A percentile compares a stretch with the other conserved stretches of the same genome.
Evolutionary conservation across 2,329 filamentous ascomycete species (phyloP).

Genomic region (Paradendryphiella salina): DNA sequence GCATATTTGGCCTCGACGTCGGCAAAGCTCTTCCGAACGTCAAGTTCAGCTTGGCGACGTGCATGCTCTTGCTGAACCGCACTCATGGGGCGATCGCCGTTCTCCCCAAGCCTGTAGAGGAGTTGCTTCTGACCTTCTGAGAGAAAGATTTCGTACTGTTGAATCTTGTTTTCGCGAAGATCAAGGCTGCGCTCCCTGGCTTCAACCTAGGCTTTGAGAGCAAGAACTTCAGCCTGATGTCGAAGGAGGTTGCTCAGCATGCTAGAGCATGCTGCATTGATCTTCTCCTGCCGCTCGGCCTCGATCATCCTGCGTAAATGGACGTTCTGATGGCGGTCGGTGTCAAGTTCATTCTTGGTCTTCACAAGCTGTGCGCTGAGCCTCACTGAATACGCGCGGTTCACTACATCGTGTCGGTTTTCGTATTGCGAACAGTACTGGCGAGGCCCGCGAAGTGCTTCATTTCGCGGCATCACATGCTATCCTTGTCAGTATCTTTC

Average conservation of each 20-base stretch:
- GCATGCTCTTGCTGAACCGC: conserved; percentile 10
- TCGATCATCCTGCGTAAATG: conserved; percentile 13
- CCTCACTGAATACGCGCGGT: conserved; percentile 17
- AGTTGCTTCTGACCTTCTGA: conserved; percentile 30
- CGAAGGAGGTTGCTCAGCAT: conserved; percentile 18
- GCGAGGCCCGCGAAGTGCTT: conserved; percentile 4
- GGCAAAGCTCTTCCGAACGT: not conserved
- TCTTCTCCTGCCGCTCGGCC: conserved; percentile 11
- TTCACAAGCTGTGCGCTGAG: conserved; percentile 19
- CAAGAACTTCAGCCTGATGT: conserved; percentile 19
- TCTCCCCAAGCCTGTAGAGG: conserved; percentile 12
- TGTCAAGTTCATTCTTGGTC: conserved; percentile 16
- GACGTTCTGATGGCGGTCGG: conserved; percentile 17
- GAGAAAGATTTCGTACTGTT: conserved; percentile 26
- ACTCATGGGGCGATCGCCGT: conserved; percentile 13
- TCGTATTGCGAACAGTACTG: not conserved
- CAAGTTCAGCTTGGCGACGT: conserved; percentile 11
- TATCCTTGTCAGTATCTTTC: not conserved
- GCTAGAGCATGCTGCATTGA: conserved; percentile 13
- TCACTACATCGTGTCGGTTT: not conserved
- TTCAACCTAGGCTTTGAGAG: conserved; percentile 9
- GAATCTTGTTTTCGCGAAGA: conserved; percentile 17
- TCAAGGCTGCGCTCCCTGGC: conserved; percentile 16
- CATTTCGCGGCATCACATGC: not conserved
- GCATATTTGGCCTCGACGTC: conserved; percentile 12